Percentiles rank a stretch among this genome's conserved stretches.
Conservation (phyloP, 176 grass and related monocot genomes). For the Avena eriantha region DNA sequence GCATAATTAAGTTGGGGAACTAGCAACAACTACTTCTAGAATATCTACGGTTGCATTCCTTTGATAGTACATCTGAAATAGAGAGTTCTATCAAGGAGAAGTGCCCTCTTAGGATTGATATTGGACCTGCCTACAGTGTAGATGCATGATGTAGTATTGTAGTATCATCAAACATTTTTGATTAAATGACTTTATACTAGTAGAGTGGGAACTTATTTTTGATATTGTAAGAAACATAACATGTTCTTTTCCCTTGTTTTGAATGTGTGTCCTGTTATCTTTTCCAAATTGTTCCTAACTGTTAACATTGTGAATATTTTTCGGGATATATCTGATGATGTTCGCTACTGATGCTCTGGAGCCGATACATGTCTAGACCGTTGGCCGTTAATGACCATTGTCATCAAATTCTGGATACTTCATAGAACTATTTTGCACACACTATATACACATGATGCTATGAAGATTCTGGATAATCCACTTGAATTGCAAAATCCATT, state of each 20-base stretch:
- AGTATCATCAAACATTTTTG: constrained; percentile 6
- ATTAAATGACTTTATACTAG: constrained; percentile 67
- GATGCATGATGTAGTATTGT: constrained; percentile 56
- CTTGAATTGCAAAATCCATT: not conserved
- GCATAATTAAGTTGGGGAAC: too few relatives aligned
- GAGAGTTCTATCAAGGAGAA: constrained; percentile 86
- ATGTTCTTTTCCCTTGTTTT: not conserved
- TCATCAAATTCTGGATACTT: constrained; percentile 81
- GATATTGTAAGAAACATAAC: constrained; percentile 72
- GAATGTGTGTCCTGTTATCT: not conserved
- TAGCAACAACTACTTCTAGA: too few relatives aligned
- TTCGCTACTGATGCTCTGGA: constrained; percentile 94
- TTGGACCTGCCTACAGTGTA: constrained; percentile 89
- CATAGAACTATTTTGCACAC: constrained; percentile 53
- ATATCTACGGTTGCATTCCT: constrained; percentile 90
- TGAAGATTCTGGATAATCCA: not conserved
- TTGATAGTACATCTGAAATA: constrained; percentile 67
- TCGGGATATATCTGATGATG: constrained; percentile 97
- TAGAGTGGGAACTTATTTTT: constrained; percentile 93
- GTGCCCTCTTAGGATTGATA: constrained; percentile 89
- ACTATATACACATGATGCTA: not conserved
- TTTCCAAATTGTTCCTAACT: not conserved
- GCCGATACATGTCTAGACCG: constrained; percentile 81
- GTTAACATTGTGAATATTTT: constrained; percentile 22
- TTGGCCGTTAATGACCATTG: constrained; percentile 98